phyloP scores from a whole-genome alignment of 495 filamentous ascomycete genomes.

The Xylaria intraflava region DNA sequence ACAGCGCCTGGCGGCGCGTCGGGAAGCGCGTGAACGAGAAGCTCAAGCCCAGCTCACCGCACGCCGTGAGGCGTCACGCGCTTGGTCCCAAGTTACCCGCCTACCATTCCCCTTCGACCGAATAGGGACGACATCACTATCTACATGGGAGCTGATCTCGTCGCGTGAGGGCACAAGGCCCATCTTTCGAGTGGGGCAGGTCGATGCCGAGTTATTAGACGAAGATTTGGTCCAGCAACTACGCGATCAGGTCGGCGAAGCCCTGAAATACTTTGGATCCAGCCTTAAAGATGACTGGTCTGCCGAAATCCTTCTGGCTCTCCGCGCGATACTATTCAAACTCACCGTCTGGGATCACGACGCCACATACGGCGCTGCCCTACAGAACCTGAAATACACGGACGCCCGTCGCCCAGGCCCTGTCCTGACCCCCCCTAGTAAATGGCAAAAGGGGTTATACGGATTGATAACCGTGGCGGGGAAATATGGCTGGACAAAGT shows the following conservation, averaged over 20 bases:
- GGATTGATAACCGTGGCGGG: constrained; percentile 82
- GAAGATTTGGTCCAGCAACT: constrained; percentile 85
- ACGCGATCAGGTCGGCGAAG: constrained; percentile 81
- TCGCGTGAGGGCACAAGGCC: constrained; percentile 75
- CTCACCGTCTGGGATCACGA: constrained; percentile 94
- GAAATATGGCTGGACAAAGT: constrained; percentile 81
- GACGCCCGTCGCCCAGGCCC: constrained; percentile 67
- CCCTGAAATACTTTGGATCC: constrained; percentile 78
- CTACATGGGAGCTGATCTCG: constrained; percentile 62
- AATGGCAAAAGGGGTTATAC: constrained; percentile 76
- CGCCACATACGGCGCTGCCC: constrained; percentile 84
- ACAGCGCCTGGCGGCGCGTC: constrained; percentile 71
- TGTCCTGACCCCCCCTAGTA: constrained; percentile 54
- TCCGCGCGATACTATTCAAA: constrained; percentile 84
- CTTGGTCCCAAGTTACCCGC: constrained; percentile 48
- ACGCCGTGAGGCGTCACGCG: constrained; percentile 52
- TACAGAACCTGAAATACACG: constrained; percentile 85
- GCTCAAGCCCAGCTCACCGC: constrained; percentile 49
- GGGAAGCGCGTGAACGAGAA: constrained; percentile 61
- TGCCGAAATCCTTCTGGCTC: constrained; percentile 69
- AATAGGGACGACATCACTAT: constrained; percentile 50
- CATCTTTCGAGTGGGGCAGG: constrained; percentile 89
- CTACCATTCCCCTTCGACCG: constrained; percentile 60
- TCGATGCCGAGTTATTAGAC: constrained; percentile 92
- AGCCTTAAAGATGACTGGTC: constrained; percentile 69